Base-by-base conservation (phyloP, 441 rosid genomes). In the Erysimum cheiri region DNA sequence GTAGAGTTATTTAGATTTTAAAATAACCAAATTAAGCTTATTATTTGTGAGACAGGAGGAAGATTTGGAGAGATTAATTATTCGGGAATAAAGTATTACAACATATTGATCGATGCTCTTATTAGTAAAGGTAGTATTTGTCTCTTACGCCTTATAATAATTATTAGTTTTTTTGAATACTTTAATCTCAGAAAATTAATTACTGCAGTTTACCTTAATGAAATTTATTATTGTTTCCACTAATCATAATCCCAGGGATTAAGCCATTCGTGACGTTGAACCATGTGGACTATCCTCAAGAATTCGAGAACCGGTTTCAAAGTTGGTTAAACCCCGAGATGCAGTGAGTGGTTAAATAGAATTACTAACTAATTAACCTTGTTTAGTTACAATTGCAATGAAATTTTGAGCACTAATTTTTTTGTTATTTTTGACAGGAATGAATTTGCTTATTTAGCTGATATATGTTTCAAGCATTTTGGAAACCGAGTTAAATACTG, bases 401-500 rank as follows among this genome's bases (percentile, higher is more conserved):
- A 5, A n/a, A n/a, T n/a, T n/a, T n/a, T n/a, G n/a, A n/a, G n/a
- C n/a, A n/a, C n/a, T n/a, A n/a, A n/a, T n/a, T n/a, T 41, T 8
- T 7, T 1, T 44, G 22, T 15, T 3, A n/a, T 24, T 46, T 46
- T 58, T 47, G 48, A 43, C 11, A 87, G 96, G 88, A 75, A 80
- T 60, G 97, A 89, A 70, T 91, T 89, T 48, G 77, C 29, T 29
- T 75, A 80, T 60, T 81, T 71, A 65, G 90, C 92, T 52, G 86
- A 85, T 17, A 59, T 81, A 53, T 87, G 89, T 74, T 87, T 89
- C 78, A 80, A 63, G 68, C 67, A 74, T 78, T 89, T 86, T 40
- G 92, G 97, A n/a, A 84, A 86, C 73, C 62, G 86, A 35, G 85
- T 89, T 68, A 85, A 84, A 66, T 72, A 84, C 9, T 89, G 92